Conservation (phyloP, 768 basidiomycete genomes). For the Obba rivulosa region DNA sequence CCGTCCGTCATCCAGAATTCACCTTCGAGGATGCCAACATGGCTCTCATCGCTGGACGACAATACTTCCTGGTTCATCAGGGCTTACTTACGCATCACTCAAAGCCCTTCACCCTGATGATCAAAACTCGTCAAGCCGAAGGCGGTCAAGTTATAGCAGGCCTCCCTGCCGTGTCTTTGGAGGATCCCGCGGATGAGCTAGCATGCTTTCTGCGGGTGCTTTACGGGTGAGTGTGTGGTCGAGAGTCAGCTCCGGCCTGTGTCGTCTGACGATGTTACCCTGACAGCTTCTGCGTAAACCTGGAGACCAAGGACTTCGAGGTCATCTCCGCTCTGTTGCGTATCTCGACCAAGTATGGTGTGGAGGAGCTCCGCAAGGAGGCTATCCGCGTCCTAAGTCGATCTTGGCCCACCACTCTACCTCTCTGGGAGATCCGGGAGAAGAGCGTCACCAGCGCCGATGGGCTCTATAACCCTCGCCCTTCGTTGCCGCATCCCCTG, state of each 20-base stretch:
- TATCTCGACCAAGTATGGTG: conserved; percentile 59
- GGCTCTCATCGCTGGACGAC: conserved; percentile 48
- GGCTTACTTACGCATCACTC: conserved; percentile 67
- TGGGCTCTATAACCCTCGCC: conserved; percentile 54
- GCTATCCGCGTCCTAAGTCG: conserved; percentile 46
- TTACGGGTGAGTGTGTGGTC: conserved; percentile 39
- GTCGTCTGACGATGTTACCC: background rate
- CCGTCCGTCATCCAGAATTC: conserved; percentile 29
- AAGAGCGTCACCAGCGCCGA: conserved; percentile 42
- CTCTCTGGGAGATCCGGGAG: conserved; percentile 65
- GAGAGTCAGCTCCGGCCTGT: background rate
- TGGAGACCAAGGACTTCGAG: conserved; percentile 36
- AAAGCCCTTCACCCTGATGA: conserved; percentile 32
- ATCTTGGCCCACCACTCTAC: conserved; percentile 58
- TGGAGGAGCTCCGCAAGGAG: conserved; percentile 51
- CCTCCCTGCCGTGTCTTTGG: conserved; percentile 46
- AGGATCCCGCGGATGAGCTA: conserved; percentile 54
- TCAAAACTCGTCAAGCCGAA: conserved; percentile 16
- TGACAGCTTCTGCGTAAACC: conserved; percentile 4
- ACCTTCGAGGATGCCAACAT: conserved; percentile 70
- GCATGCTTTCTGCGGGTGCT: conserved; percentile 55
- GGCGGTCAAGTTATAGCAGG: conserved; percentile 43
- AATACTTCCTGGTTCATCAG: conserved; percentile 66
- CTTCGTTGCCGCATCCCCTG: conserved; percentile 63
- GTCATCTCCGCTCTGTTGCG: conserved; percentile 52